A percentile compares a stretch with the other conserved stretches of the same genome.
Evolutionary conservation across 257 asterid genomes (phyloP).

Genomic region (Plantago ovata): DNA sequence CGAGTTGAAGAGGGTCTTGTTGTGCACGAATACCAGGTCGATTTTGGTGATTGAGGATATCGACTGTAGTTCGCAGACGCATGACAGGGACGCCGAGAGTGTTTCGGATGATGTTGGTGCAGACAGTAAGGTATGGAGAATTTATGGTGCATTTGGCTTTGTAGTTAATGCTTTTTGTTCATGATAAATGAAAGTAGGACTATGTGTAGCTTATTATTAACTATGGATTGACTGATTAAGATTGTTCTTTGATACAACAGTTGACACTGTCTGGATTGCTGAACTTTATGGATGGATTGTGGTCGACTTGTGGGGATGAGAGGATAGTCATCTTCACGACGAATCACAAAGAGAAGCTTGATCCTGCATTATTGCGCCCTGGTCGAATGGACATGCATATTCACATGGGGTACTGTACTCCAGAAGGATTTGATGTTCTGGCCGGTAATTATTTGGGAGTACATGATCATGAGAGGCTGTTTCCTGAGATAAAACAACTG

Average conservation of each 20-base stretch:
- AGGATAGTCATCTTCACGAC: conserved; percentile 74
- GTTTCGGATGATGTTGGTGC: conserved; percentile 1
- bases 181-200: too few relatives aligned
- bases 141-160: too few relatives aligned
- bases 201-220: too few relatives aligned
- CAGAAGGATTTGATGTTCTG: conserved; percentile 54
- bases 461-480: conserved; percentile 25
- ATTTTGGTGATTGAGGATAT: conserved; percentile 76
- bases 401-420: conserved; percentile 66
- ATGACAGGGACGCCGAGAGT: conserved; percentile 33
- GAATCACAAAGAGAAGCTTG: conserved; percentile 71
- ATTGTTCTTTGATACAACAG: conserved; percentile 24
- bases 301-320: conserved; percentile 83
- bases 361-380: conserved; percentile 72
- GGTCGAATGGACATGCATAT: conserved; percentile 90
- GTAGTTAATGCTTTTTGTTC: too few relatives aligned
- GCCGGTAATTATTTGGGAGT: conserved; percentile 53
- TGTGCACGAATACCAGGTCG: conserved; percentile 56
- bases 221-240: neutral
- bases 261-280: conserved; percentile 70
- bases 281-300: conserved; percentile 74
- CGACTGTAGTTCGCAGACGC: conserved; percentile 70
- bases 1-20: conserved; percentile 55
- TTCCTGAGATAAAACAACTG: conserved; percentile 38
- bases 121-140: too few relatives aligned